These are phyloP conservation scores for Citrus sp. DNA, from an alignment of 345 rosid genomes.

Conservation along the genomic window DNA sequence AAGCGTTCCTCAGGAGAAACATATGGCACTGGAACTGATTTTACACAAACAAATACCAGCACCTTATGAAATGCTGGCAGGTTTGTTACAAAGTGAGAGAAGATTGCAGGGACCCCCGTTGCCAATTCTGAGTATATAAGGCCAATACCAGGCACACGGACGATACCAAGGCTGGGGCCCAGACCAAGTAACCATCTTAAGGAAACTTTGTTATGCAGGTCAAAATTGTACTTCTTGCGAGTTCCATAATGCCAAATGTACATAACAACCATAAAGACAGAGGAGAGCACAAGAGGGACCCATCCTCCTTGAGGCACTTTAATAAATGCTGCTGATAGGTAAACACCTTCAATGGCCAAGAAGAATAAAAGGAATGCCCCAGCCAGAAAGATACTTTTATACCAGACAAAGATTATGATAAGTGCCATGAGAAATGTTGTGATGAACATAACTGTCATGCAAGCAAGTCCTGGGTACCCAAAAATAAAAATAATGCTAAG, in stretches of 20 bases:
- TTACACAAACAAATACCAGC: conserved; percentile 87
- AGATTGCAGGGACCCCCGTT: conserved; percentile 89
- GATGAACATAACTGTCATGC: conserved; percentile 80
- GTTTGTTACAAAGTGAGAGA: conserved; percentile 95
- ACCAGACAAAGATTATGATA: conserved; percentile 79
- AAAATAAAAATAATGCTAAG: conserved; percentile 13
- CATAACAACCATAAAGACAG: conserved; percentile 69
- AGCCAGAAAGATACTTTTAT: conserved; percentile 51
- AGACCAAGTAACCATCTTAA: conserved; percentile 85
- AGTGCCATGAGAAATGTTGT: conserved; percentile 93
- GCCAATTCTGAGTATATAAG: conserved; percentile 90
- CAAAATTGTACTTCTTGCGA: conserved; percentile 83
- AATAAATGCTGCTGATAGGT: conserved; percentile 76
- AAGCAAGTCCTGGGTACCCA: conserved; percentile 72
- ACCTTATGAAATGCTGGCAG: conserved; percentile 93
- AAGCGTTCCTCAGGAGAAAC: conserved; percentile 91
- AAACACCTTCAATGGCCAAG: conserved; percentile 72
- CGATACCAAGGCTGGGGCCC: conserved; percentile 96
- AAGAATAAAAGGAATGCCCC: conserved; percentile 59
- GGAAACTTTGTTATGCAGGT: conserved; percentile 94
- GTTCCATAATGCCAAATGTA: conserved; percentile 93
- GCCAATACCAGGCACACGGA: conserved; percentile 95
- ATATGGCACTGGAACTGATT: conserved; percentile 90
- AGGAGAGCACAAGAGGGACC: conserved; percentile 77
- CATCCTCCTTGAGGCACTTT: conserved; percentile 91